These are phyloP conservation scores for Solanum tacnaense DNA, from an alignment of 257 asterid species.

Conservation along the genomic window DNA sequence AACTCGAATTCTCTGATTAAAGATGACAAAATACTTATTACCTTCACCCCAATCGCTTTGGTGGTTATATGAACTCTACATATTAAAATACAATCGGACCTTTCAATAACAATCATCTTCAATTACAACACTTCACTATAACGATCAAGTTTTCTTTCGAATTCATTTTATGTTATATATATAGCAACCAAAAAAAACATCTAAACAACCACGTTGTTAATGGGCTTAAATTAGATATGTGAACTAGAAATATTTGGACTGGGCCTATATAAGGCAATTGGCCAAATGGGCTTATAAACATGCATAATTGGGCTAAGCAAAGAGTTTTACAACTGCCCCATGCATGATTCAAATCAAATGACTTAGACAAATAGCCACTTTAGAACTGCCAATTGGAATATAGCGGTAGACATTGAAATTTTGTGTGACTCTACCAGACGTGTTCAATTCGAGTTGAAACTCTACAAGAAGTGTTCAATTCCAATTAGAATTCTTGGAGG, in stretches of 20 bases:
- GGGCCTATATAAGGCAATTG: neutral
- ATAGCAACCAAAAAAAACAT: neutral
- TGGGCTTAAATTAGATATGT: neutral
- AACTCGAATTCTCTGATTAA: neutral
- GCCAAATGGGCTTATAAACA: neutral
- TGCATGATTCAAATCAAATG: neutral
- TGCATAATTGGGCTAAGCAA: neutral
- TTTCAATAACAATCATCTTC: neutral
- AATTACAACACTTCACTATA: neutral
- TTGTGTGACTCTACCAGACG: too few relatives aligned
- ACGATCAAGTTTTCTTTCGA: neutral
- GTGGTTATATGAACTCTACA: neutral
- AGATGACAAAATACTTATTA: fast-evolving
- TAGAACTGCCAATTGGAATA: neutral
- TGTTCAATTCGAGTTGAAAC: too few relatives aligned
- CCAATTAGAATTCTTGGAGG: too few relatives aligned
- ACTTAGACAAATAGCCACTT: neutral
- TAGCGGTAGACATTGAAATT: too few relatives aligned
- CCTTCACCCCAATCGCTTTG: neutral
- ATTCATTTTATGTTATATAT: neutral
- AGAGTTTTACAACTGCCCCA: neutral
- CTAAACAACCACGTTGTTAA: neutral
- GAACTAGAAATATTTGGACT: neutral
- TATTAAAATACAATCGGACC: neutral
- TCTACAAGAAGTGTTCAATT: too few relatives aligned